Percentiles rank a stretch among this genome's conserved stretches.
Conservation (phyloP, 305 asterid genomes). For the Fraxinus paxiana region DNA sequence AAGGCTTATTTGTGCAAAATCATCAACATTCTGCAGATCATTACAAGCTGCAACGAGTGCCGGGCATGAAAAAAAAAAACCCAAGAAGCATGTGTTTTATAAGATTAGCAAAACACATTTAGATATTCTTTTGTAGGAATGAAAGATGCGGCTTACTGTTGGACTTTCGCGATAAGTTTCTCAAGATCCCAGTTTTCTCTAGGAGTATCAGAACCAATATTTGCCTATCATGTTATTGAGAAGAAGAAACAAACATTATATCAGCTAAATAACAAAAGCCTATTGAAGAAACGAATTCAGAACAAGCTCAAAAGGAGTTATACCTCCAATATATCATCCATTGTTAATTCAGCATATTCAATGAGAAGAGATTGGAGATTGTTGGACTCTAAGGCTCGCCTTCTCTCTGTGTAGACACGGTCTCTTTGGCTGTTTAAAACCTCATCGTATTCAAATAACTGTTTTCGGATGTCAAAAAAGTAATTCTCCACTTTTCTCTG, state of each 20-base stretch:
- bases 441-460: constrained; percentile 87
- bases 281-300: constrained; percentile 5
- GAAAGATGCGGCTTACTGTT: constrained; percentile 58
- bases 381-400: constrained; percentile 87
- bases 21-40: background rate
- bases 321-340: constrained; percentile 96
- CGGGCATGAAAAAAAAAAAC: background rate
- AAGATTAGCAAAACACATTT: background rate
- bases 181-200: constrained; percentile 90
- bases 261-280: constrained; percentile 22
- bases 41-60: constrained; percentile 1
- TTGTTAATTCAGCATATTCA: constrained; percentile 95
- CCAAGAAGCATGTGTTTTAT: background rate
- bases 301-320: constrained; percentile 22
- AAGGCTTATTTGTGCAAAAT: background rate
- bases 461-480: constrained; percentile 95
- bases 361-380: constrained; percentile 78
- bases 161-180: constrained; percentile 81
- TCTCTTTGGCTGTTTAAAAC: constrained; percentile 98
- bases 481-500: constrained; percentile 96
- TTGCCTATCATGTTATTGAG: constrained; percentile 56
- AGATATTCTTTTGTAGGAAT: constrained; percentile 11
- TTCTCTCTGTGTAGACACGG: constrained; percentile 89
- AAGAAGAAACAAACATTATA: constrained; percentile 8
- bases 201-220: constrained; percentile 75